Base-by-base conservation (phyloP, 2,329 filamentous ascomycete species). In the Aspergillus fumigatiaffinis region DNA sequence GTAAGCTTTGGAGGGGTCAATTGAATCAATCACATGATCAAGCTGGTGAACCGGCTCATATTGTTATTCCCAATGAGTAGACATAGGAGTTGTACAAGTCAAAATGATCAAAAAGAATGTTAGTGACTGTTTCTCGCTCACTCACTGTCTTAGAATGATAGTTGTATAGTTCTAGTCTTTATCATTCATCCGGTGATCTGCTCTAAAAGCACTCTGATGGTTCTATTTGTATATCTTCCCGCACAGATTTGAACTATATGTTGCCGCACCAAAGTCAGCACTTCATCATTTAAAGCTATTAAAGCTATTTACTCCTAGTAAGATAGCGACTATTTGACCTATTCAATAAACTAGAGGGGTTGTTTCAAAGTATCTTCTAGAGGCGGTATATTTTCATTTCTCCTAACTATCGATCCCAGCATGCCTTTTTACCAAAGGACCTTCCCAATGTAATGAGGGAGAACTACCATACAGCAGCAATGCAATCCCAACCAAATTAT, bases 1-100 rank as follows among this genome's bases (percentile, higher is more conserved):
- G 53, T 62, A 63, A 61, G 51, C 56, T 12, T 52, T 48, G 35
- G 56, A 60, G 63, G 63, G 63, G 63, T n/a, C n/a, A n/a, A n/a
- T n/a, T n/a, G n/a, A n/a, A n/a, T n/a, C n/a, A n/a, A 23, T 47
- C 44, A 47, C 21, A 23, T 47, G 44, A 47, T 47, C 23, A 17
- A 6, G 2, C 6, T 17, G 14, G 32, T 17, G n/a, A n/a, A 38
- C 1, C 1, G 10, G 1, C 29, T 32, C 29, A 1, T 4, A 12
- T 14, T 14, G 2, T 17, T 17, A 14, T 38, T 38, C 32, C 32
- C 32, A n/a, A 17, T 17, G 5, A 38, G 32, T 14, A 3, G n/a
- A n/a, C n/a, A n/a, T n/a, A 38, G 32, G 2, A 29, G 10, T 12
- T 17, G 32, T 17, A 35, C 6, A 38, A 38, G 32, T 17, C 14